Percentiles rank a stretch among this genome's conserved stretches.
phyloP scores from a whole-genome alignment of 2,329 filamentous ascomycete genomes.

The Beauveria brongniartii region DNA sequence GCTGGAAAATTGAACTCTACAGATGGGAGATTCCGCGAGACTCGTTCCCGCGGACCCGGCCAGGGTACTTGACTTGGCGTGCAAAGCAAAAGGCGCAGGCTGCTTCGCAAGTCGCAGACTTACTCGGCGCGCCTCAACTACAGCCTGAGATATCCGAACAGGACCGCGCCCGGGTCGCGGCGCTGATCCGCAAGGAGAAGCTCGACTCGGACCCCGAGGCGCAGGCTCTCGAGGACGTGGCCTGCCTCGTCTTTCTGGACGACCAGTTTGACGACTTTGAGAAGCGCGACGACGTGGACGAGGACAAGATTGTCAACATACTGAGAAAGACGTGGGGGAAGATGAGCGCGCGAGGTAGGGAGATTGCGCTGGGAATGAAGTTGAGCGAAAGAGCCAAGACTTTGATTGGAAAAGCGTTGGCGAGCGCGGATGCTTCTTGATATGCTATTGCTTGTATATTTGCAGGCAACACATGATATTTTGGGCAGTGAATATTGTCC shows the following conservation, averaged over 20 bases:
- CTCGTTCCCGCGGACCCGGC: slow-evolving; percentile 64
- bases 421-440: slow-evolving; percentile 11
- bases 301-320: slow-evolving; percentile 68
- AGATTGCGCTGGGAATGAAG: slow-evolving; percentile 57
- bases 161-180: slow-evolving; percentile 54
- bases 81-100: slow-evolving; percentile 63
- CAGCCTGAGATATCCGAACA: slow-evolving; percentile 32
- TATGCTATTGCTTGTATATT: not conserved
- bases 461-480: not conserved
- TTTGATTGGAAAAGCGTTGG: slow-evolving; percentile 57
- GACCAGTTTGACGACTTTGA: slow-evolving; percentile 81
- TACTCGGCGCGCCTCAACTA: slow-evolving; percentile 34
- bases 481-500: too few relatives aligned
- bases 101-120: slow-evolving; percentile 44
- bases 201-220: slow-evolving; percentile 53
- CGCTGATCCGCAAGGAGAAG: slow-evolving; percentile 72
- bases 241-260: slow-evolving; percentile 80
- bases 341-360: slow-evolving; percentile 56
- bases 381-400: slow-evolving; percentile 54
- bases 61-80: slow-evolving; percentile 76
- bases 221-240: slow-evolving; percentile 75
- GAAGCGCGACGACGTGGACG: slow-evolving; percentile 54
- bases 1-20: not conserved
- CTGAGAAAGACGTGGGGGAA: slow-evolving; percentile 69
- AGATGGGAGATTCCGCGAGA: slow-evolving; percentile 73